phyloP scores from a whole-genome alignment of 345 rosid genomes.

The Ceriops decandra region DNA sequence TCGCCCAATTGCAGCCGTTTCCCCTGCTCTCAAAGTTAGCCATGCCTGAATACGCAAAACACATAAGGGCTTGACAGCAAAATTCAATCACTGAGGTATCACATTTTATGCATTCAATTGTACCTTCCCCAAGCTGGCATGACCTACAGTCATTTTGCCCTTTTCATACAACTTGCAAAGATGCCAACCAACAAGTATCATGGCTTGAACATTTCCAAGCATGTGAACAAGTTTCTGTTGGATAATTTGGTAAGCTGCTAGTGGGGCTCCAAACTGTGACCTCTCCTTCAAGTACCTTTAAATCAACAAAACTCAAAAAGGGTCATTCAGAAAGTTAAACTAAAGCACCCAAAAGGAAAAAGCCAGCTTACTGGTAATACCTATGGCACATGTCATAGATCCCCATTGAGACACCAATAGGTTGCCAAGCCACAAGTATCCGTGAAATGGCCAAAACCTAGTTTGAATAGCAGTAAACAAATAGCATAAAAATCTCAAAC shows the following conservation, averaged over 20 bases:
- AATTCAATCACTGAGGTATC: background rate
- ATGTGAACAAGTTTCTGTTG: constrained; percentile 89
- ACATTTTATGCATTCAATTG: background rate
- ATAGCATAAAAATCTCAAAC: background rate
- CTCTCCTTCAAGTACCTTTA: constrained; percentile 84
- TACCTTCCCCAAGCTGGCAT: constrained; percentile 99
- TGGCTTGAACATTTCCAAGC: constrained; percentile 88
- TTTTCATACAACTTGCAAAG: constrained; percentile 83
- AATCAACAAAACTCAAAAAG: constrained; percentile 16
- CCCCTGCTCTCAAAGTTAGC: constrained; percentile 74
- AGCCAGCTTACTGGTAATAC: constrained; percentile 27
- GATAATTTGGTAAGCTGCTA: constrained; percentile 88
- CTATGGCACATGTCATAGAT: constrained; percentile 95
- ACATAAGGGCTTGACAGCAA: background rate
- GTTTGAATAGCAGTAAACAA: constrained; percentile 7
- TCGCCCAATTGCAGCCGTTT: constrained; percentile 75
- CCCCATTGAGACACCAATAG: constrained; percentile 93
- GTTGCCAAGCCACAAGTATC: constrained; percentile 95
- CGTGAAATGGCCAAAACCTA: constrained; percentile 95
- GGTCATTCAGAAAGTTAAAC: background rate
- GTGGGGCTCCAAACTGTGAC: constrained; percentile 94
- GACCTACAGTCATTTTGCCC: constrained; percentile 88
- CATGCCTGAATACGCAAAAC: constrained; percentile 52
- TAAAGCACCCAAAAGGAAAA: background rate
- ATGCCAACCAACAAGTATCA: constrained; percentile 93